Evolutionary conservation across 228 moss, liverwort and hornwort species (phyloP).

Genomic region (Sphagnum fallax): DNA sequence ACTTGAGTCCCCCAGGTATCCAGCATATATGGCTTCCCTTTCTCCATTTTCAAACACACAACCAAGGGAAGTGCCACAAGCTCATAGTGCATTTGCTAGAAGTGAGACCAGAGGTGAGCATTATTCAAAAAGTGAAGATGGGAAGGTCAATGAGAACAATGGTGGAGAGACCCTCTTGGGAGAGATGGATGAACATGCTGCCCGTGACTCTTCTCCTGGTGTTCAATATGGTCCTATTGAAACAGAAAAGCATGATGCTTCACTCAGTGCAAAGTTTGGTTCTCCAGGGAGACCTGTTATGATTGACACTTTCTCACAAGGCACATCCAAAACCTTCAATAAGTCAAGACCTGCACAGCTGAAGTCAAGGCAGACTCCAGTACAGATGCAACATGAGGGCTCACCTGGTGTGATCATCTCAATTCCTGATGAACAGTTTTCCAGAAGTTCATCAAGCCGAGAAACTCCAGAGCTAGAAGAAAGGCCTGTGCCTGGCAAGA

Average conservation of each 20-base stretch:
- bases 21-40: slow-evolving; percentile 11
- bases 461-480: slow-evolving; percentile 17
- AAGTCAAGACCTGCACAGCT: slow-evolving; percentile 16
- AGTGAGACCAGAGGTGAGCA: too few species aligned
- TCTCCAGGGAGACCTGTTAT: slow-evolving; percentile 17
- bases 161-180: too few species aligned
- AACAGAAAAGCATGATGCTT: slow-evolving; percentile 1
- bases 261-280: background rate
- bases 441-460: slow-evolving; percentile 3
- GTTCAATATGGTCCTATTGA: background rate
- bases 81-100: too few species aligned
- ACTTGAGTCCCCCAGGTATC: slow-evolving; percentile 30
- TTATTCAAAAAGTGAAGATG: too few species aligned
- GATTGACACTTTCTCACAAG: slow-evolving; percentile 4
- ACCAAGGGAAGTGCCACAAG: too few species aligned
- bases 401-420: background rate
- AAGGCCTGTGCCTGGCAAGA: slow-evolving; percentile 10
- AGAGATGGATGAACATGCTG: too few species aligned
- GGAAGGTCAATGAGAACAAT: too few species aligned
- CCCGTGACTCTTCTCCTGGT: too few species aligned
- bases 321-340: slow-evolving; percentile 1
- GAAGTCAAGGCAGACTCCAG: slow-evolving; percentile 1
- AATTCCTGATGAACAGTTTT: background rate
- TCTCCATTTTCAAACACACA: slow-evolving; percentile 14
- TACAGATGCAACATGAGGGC: background rate